A percentile compares a stretch with the other conserved stretches of the same genome.
These are phyloP conservation scores for Fusarium tjaetaba DNA, from an alignment of 2,329 filamentous ascomycete species.

Conservation along the genomic window DNA sequence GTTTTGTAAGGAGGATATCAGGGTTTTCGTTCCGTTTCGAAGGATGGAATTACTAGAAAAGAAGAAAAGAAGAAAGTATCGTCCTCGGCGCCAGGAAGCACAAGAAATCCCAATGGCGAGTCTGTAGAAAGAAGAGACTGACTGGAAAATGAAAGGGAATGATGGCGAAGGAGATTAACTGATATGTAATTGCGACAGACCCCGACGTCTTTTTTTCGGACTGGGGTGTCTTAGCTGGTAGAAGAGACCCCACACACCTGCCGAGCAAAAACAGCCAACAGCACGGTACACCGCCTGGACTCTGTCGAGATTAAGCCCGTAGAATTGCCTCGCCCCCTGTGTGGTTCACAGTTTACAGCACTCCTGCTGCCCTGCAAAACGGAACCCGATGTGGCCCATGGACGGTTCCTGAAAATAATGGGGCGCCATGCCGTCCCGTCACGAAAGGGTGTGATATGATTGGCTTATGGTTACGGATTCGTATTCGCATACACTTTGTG, in stretches of 20 bases:
- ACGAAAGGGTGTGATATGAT: conserved; percentile 20
- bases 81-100: conserved; percentile 19
- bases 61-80: not conserved
- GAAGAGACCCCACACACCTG: conserved; percentile 23
- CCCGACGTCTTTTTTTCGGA: conserved; percentile 40
- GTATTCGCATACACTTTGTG: conserved; percentile 36
- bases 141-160: conserved; percentile 29
- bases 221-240: conserved; percentile 28
- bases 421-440: not conserved
- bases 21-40: conserved; percentile 1
- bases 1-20: not conserved
- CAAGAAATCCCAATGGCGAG: conserved; percentile 28
- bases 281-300: conserved; percentile 28
- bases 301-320: conserved; percentile 21
- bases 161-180: conserved; percentile 46
- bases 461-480: conserved; percentile 25
- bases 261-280: conserved; percentile 21
- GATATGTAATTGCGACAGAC: conserved; percentile 45
- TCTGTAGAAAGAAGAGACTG: conserved; percentile 26
- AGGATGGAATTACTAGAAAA: not conserved
- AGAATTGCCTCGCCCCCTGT: not conserved
- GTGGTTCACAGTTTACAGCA: conserved; percentile 10
- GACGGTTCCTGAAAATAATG: conserved; percentile 30
- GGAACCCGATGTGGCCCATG: conserved; percentile 4
- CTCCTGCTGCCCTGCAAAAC: conserved; percentile 16